Conservation (phyloP, 129 eudicot genomes). For the Artemisia argyi region DNA sequence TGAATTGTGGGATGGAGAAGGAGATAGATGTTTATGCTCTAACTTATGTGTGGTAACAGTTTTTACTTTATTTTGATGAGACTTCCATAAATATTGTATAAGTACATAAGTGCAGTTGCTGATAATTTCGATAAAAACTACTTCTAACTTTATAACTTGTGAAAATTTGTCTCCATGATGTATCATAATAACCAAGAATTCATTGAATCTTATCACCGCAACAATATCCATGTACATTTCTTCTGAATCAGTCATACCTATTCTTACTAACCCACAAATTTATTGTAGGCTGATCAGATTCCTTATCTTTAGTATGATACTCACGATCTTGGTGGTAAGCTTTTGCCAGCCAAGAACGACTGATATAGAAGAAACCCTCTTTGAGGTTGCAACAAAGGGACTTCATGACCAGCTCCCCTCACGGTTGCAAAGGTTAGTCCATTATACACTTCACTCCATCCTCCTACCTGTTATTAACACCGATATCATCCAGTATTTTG, state of each 20-base stretch:
- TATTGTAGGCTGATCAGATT: slow-evolving; percentile 18
- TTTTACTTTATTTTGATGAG: too few species aligned
- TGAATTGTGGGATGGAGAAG: too few species aligned
- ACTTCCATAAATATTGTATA: too few species aligned
- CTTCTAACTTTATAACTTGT: not conserved
- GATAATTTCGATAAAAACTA: not conserved
- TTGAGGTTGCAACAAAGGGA: slow-evolving; percentile 67
- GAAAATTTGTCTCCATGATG: not conserved
- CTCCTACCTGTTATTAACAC: slow-evolving; percentile 60
- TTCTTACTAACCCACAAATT: slow-evolving; percentile 19
- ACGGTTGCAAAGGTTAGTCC: slow-evolving; percentile 86
- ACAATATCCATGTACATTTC: slow-evolving; percentile 4
- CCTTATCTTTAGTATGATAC: not conserved
- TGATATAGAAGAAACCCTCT: slow-evolving; percentile 57
- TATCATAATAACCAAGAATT: not conserved
- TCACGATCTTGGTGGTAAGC: slow-evolving; percentile 62
- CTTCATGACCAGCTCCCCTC: slow-evolving; percentile 97
- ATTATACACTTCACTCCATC: slow-evolving; percentile 86
- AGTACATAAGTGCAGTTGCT: too few species aligned
- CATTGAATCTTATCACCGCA: slow-evolving; percentile 1
- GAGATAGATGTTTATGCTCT: too few species aligned
- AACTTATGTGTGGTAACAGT: too few species aligned
- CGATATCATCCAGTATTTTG: not conserved
- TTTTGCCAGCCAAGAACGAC: slow-evolving; percentile 58
- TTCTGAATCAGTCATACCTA: slow-evolving; percentile 29